Base-by-base conservation (phyloP, 805 yeast species). In the Candida ovalis region DNA sequence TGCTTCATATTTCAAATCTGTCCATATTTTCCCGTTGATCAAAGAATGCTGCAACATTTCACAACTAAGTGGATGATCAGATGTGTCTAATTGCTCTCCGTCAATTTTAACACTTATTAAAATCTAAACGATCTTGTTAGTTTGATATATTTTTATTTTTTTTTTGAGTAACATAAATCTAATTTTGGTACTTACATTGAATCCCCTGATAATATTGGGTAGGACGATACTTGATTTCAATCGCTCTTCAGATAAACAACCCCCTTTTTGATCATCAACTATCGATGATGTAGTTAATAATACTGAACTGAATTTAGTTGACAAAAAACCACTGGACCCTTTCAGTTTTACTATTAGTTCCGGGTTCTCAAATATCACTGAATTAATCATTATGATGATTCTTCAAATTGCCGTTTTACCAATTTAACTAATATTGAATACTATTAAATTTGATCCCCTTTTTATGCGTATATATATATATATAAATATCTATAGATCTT, bases 11-110 rank as follows among this genome's bases (percentile, higher is more conserved):
- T 40, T 44, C 24, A 56, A 48, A 21, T 44, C 40, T 7, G 42
- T 8, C 59, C 59, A 56, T 3, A 53, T 28, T n/a, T 36, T 18
- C 4, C 57, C 59, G 13, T 52, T 45, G 6, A 42, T 33, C 36
- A 53, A 44, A 36, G 53, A 52, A 21, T 56, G 57, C 22, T 54
- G 42, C 3, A 56, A 19, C 56, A 56, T 47, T 42, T 56, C 59
- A 40, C 59, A 52, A 13, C 49, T 45, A 5, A 43, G 18, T 9
- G 59, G 57, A 24, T 56, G 55, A 2, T 30, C 38, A 1, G 9
- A 23, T 3, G 51, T 48, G 28, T 9, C 23, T 22, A 56, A 23
- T 10, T 13, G n/a, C 30, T 47, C 49, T 10, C 46, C 53, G 5
- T 49, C 50, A 3, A 56, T 42, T 12, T 19, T 7, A 23, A 56